Conservation (phyloP, 1,284 basidiomycete species). For the Porodaedalea pini region DNA sequence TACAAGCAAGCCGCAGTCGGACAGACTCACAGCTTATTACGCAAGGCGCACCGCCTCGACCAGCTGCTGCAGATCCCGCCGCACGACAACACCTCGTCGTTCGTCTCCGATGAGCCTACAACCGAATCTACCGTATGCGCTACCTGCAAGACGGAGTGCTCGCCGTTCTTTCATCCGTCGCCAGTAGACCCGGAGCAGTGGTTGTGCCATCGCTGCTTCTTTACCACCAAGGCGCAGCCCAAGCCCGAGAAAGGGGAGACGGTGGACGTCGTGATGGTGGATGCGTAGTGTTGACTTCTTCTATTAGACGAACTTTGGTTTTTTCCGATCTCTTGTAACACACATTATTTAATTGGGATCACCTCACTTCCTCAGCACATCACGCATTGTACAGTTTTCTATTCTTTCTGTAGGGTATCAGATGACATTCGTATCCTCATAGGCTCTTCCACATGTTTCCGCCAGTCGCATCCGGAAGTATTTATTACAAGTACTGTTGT, state of each 20-base stretch:
- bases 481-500: neutral
- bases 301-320: no score
- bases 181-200: slow-evolving; percentile 30
- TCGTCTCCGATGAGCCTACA: slow-evolving; percentile 19
- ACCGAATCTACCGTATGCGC: slow-evolving; percentile 28
- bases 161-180: slow-evolving; percentile 37
- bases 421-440: no score
- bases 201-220: slow-evolving; percentile 59
- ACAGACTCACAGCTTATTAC: slow-evolving; percentile 76
- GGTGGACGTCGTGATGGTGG: slow-evolving; percentile 25
- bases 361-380: no score
- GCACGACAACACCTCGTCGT: slow-evolving; percentile 17
- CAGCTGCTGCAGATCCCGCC: slow-evolving; percentile 42
- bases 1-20: slow-evolving; percentile 77
- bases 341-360: no score
- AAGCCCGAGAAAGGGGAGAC: slow-evolving; percentile 20
- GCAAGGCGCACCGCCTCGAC: slow-evolving; percentile 83
- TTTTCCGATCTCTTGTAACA: no score
- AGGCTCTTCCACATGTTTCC: neutral
- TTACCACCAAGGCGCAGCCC: slow-evolving; percentile 25
- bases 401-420: no score
- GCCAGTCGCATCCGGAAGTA: neutral
- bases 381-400: no score
- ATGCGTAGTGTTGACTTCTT: neutral
- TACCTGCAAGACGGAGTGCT: slow-evolving; percentile 36